Evolutionary conservation across 2,329 filamentous ascomycete genomes (phyloP).

Genomic region (Cytospora leucostoma): DNA sequence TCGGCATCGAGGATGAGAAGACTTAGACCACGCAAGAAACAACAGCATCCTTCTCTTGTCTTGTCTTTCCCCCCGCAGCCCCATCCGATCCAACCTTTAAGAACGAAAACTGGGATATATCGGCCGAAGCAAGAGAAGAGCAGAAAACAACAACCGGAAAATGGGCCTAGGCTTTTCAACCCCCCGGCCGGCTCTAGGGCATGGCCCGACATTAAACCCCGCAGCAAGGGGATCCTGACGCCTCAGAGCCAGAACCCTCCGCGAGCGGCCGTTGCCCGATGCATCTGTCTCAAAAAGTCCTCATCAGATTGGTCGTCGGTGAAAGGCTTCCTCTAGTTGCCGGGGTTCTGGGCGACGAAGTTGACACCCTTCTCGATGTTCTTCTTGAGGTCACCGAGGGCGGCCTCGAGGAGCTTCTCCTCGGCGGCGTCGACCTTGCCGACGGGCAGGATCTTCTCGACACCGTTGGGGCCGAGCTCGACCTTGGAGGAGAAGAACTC

Average conservation of each 20-base stretch:
- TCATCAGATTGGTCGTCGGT: not conserved
- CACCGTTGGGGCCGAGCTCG: conserved; percentile 94
- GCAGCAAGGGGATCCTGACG: not conserved
- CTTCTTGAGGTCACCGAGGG: conserved; percentile 81
- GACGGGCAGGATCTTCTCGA: conserved; percentile 87
- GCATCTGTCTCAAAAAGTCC: not conserved
- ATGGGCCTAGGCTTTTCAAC: not conserved
- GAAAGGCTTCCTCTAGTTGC: conserved; percentile 47
- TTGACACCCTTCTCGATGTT: conserved; percentile 90
- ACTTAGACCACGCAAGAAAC: conserved; percentile 21
- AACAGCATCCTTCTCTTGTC: conserved; percentile 12
- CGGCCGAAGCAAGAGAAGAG: conserved; percentile 4
- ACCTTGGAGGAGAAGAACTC: conserved; percentile 96
- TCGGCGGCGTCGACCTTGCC: conserved; percentile 83
- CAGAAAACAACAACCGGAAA: conserved; percentile 3
- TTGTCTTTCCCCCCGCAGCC: conserved; percentile 11
- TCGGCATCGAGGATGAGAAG: conserved; percentile 18
- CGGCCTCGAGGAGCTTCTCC: conserved; percentile 85
- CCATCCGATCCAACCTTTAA: conserved; percentile 10
- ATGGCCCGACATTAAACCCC: not conserved
- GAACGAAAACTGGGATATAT: conserved; percentile 5
- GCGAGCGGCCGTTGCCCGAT: not conserved
- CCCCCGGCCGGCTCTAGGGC: not conserved
- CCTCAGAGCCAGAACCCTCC: not conserved
- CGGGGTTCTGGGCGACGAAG: conserved; percentile 62